A percentile compares a stretch with the other conserved stretches of the same genome.
Evolutionary conservation across 2,329 filamentous ascomycete species (phyloP).

Genomic region (Sporothrix schenckii): DNA sequence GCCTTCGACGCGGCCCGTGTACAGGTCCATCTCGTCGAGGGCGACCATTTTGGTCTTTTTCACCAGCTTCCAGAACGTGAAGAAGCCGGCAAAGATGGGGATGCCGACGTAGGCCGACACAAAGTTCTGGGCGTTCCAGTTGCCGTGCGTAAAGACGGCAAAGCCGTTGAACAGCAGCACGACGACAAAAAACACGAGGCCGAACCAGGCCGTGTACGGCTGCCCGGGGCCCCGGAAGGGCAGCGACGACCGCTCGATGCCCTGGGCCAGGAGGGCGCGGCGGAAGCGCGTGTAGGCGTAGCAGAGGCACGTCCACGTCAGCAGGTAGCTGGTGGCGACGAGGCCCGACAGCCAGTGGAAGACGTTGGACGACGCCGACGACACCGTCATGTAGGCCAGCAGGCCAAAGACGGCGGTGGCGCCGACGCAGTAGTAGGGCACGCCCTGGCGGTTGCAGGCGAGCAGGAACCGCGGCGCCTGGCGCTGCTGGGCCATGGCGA

Average conservation of each 20-base stretch:
- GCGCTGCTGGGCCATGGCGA: conserved; percentile 60
- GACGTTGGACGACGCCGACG: conserved; percentile 36
- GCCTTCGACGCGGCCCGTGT: background rate
- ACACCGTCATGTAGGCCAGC: conserved; percentile 69
- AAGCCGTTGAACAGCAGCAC: conserved; percentile 74
- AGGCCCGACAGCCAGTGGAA: conserved; percentile 36
- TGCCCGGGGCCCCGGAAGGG: conserved; percentile 67
- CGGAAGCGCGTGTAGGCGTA: conserved; percentile 71
- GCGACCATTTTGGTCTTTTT: conserved; percentile 11
- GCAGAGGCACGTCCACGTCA: conserved; percentile 68
- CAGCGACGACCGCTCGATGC: conserved; percentile 63
- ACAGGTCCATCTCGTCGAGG: conserved; percentile 8
- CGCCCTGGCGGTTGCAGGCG: conserved; percentile 54
- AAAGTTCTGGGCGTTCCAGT: conserved; percentile 40
- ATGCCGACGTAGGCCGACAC: conserved; percentile 47
- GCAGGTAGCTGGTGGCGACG: conserved; percentile 68
- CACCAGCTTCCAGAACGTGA: background rate
- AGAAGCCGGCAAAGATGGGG: background rate
- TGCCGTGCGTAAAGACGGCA: conserved; percentile 66
- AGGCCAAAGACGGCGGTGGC: conserved; percentile 62
- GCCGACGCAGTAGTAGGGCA: conserved; percentile 61
- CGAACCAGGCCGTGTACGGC: conserved; percentile 68
- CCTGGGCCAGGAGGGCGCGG: conserved; percentile 64
- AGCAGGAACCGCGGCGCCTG: conserved; percentile 61
- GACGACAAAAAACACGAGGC: conserved; percentile 61